phyloP scores from a whole-genome alignment of 345 rosid genomes.

The Excoecaria cochinchinensis region DNA sequence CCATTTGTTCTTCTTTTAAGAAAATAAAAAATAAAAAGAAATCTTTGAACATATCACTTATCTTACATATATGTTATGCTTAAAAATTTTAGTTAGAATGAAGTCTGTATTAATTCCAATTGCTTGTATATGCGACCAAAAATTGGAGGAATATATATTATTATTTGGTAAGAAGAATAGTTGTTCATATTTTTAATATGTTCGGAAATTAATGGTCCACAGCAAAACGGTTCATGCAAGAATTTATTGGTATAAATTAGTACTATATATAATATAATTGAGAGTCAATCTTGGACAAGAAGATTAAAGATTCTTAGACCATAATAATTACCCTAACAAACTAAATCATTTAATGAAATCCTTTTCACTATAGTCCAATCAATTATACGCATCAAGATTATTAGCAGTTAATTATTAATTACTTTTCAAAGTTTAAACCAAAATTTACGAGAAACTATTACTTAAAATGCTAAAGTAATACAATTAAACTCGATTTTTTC shows the following conservation, averaged over 20 bases:
- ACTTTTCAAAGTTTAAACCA: too few species aligned
- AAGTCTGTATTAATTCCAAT: not conserved
- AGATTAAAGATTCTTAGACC: conserved; percentile 51
- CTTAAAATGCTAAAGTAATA: too few species aligned
- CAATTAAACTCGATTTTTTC: too few species aligned
- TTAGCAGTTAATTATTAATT: too few species aligned
- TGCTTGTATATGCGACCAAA: not conserved
- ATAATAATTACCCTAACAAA: conserved; percentile 42
- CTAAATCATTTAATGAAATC: conserved; percentile 32
- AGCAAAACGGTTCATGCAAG: conserved; percentile 11
- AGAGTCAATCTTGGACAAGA: conserved; percentile 37
- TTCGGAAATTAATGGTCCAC: conserved; percentile 9
- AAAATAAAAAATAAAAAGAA: not conserved
- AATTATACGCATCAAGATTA: not conserved
- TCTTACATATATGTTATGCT: not conserved
- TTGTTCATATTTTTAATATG: not conserved
- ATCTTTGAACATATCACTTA: conserved; percentile 16
- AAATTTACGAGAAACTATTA: too few species aligned
- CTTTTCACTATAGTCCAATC: not conserved
- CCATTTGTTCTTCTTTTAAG: not conserved
- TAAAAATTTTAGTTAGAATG: not conserved
- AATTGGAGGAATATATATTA: not conserved
- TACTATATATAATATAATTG: conserved; percentile 38
- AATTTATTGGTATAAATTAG: conserved; percentile 17
- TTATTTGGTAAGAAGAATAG: conserved; percentile 15